Evolutionary conservation across 2,329 filamentous ascomycete genomes (phyloP), one percentile per base, ranked within the genome.

Genomic region (Diaporthe destruens): DNA sequence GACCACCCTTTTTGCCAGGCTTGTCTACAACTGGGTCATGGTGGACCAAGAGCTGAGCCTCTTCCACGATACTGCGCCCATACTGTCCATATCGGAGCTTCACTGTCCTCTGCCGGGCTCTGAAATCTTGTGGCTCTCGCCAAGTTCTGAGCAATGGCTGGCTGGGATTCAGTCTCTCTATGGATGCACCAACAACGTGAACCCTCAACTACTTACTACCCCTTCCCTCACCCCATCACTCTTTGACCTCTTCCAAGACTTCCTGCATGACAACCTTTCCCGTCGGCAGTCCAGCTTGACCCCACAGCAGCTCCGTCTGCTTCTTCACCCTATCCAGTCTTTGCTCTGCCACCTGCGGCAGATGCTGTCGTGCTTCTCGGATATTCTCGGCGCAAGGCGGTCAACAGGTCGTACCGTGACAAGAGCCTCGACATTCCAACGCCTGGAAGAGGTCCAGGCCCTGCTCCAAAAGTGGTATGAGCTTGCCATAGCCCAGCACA

Each of bases 11-110:
- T 23, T 53, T 53, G 36, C 11, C 20, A 92, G 91, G 76, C 84
- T 94, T 42, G 88, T 92, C n/a, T 93, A 94, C 81, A 92, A 91
- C 70, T 94, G 91, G 90, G 89, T 92, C 25, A 92, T 93, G 88
- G 87, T 92, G 32, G 92, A 94, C 78, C 91, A 93, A 77, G 92
- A 94, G 80, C 83, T 93, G 71, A 89, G 89, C 61, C 82, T 93
- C 11, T 92, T 92, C 81, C 87, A 92, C 75, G 90, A 93, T 77
- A 88, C 86, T 0, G 84, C 86, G 1, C 89, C 90, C 0, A 82
- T 92, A 42, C 87, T 94, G 71, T 88, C 90, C 18, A 87, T 92
- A 69, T 91, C 87, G 39, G 90, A 93, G 72, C 87, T 93, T 61
- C 86, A 87, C 29, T 88, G 89, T 54, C 89, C 91, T 4, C 87